These are phyloP conservation scores for Mycena venus DNA, from an alignment of 768 basidiomycete species.

Conservation along the genomic window DNA sequence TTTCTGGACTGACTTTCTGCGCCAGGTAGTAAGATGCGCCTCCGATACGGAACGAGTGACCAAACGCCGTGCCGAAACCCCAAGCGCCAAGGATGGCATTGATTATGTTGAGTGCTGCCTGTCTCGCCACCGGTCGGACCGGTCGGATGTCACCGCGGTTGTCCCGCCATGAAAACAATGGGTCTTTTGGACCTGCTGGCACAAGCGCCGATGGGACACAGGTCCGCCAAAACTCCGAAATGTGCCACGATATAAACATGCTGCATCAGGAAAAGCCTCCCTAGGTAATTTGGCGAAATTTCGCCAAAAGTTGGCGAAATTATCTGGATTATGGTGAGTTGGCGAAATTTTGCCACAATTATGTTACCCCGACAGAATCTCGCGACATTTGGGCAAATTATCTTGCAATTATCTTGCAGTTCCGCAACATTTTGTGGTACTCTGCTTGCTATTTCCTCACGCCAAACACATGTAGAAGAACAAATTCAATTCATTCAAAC, in stretches of 20 bases:
- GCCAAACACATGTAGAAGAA: too few species aligned
- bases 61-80: slow-evolving; percentile 50
- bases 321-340: too few species aligned
- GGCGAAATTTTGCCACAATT: too few species aligned
- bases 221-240: neutral
- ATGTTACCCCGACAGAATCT: too few species aligned
- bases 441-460: too few species aligned
- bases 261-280: slow-evolving; percentile 46
- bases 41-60: slow-evolving; percentile 60
- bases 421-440: too few species aligned
- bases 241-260: slow-evolving; percentile 42
- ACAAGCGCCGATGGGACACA: slow-evolving; percentile 44
- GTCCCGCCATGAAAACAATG: slow-evolving; percentile 54
- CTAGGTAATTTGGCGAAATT: too few species aligned
- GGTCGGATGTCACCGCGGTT: slow-evolving; percentile 40
- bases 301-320: too few species aligned
- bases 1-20: slow-evolving; percentile 48
- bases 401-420: too few species aligned
- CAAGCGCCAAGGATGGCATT: slow-evolving; percentile 42
- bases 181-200: slow-evolving; percentile 43
- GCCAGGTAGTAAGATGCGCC: slow-evolving; percentile 53
- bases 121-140: slow-evolving; percentile 47
- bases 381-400: too few species aligned
- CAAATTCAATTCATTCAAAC: too few species aligned
- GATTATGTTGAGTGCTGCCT: slow-evolving; percentile 40